Percentiles rank a stretch among this genome's conserved stretches.
These are phyloP conservation scores for Falciphora oryzae DNA, from an alignment of 2,329 filamentous ascomycete species.

Conservation along the genomic window DNA sequence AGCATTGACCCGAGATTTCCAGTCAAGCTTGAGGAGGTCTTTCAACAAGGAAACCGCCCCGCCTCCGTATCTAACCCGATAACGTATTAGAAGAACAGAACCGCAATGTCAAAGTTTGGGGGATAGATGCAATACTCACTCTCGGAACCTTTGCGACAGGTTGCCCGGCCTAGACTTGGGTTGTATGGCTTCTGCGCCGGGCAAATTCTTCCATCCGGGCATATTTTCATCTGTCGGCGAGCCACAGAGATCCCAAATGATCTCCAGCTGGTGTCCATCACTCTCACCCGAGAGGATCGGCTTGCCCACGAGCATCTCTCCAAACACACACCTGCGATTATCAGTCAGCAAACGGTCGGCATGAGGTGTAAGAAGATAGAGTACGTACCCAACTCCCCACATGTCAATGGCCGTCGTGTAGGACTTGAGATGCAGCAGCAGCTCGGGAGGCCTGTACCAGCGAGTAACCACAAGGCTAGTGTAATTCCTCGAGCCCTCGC, in stretches of 20 bases:
- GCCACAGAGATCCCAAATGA: slow-evolving; percentile 91
- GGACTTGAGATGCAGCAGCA: slow-evolving; percentile 77
- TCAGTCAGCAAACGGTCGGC: slow-evolving; percentile 16
- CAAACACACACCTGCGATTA: slow-evolving; percentile 79
- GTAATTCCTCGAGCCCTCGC: slow-evolving; percentile 83
- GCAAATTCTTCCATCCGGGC: slow-evolving; percentile 82
- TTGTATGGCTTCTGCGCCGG: slow-evolving; percentile 71
- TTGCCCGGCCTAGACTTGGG: slow-evolving; percentile 58
- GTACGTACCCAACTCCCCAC: slow-evolving; percentile 86
- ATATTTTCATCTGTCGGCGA: slow-evolving; percentile 85
- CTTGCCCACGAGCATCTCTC: slow-evolving; percentile 92
- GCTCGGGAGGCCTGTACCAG: slow-evolving; percentile 94
- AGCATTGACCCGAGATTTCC: slow-evolving; percentile 83
- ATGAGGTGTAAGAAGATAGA: background rate
- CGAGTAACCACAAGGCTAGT: slow-evolving; percentile 94
- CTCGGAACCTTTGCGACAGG: slow-evolving; percentile 67
- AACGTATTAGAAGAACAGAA: slow-evolving; percentile 15
- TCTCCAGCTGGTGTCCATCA: slow-evolving; percentile 81
- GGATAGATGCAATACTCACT: slow-evolving; percentile 35
- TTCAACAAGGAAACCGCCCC: slow-evolving; percentile 72
- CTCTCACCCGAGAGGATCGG: slow-evolving; percentile 88
- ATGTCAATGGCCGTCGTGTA: slow-evolving; percentile 98
- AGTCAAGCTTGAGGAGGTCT: slow-evolving; percentile 83
- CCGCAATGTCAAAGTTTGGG: background rate
- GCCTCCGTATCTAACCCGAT: slow-evolving; percentile 49